phyloP scores from a whole-genome alignment of 2,329 filamentous ascomycete genomes.

The Lasiodiplodia hormozganensis region DNA sequence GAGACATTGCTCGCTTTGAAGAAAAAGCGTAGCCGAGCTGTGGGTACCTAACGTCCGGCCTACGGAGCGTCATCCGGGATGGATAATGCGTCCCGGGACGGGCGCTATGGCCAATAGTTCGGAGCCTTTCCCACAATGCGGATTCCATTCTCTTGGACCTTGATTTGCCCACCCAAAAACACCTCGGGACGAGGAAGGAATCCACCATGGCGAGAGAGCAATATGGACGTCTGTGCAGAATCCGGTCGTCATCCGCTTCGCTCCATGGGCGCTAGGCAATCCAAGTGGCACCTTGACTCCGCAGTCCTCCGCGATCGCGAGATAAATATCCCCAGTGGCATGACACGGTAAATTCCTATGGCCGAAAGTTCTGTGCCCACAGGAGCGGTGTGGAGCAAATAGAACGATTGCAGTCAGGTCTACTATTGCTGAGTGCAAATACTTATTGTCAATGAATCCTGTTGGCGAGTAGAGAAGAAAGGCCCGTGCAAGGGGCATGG shows the following conservation, averaged over 20 bases:
- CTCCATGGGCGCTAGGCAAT: not conserved
- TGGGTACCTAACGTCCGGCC: not conserved
- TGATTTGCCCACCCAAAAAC: not conserved
- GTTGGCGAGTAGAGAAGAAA: not conserved
- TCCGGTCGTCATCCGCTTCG: not conserved
- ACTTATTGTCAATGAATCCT: not conserved
- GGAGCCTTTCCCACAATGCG: not conserved
- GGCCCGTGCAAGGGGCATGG: not conserved
- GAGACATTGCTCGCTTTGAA: not conserved
- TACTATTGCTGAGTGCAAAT: not conserved
- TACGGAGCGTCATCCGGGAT: not conserved
- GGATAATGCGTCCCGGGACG: not conserved
- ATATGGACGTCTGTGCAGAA: not conserved
- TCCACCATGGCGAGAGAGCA: not conserved
- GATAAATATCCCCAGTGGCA: not conserved
- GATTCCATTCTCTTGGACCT: not conserved
- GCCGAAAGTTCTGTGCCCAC: not conserved
- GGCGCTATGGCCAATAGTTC: not conserved
- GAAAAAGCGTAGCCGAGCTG: not conserved
- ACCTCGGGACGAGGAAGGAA: not conserved
- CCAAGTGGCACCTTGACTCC: not conserved
- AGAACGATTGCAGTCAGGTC: not conserved
- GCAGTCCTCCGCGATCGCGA: not conserved
- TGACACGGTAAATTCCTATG: constrained; percentile 10
- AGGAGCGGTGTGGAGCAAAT: not conserved